Conservation (phyloP, 23 red algal species). For the Rhodosorus marinus region DNA sequence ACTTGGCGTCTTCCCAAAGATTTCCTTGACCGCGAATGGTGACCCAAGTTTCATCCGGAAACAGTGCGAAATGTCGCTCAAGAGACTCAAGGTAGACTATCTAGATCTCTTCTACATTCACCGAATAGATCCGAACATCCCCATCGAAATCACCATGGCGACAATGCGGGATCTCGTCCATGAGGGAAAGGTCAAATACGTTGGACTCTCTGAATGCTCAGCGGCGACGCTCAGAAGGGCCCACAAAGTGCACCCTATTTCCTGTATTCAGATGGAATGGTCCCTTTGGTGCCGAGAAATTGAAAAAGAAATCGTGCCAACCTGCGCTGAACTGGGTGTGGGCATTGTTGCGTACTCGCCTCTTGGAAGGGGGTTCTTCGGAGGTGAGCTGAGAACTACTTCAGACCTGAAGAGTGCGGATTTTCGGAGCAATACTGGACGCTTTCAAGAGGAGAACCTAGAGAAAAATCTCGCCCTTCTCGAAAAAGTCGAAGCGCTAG, state of each 20-base stretch:
- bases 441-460: conserved; percentile 7
- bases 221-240: conserved; percentile 17
- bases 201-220: conserved; percentile 19
- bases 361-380: conserved; percentile 30
- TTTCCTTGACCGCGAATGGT: conserved; percentile 4
- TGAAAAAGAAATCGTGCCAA: conserved; percentile 15
- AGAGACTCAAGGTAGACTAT: conserved; percentile 10
- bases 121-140: conserved; percentile 25
- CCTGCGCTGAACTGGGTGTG: conserved; percentile 24
- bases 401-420: conserved; percentile 1
- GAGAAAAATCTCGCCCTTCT: conserved; percentile 11
- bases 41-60: conserved; percentile 11
- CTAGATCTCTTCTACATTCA: conserved; percentile 47
- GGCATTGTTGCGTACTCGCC: conserved; percentile 46
- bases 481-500: conserved; percentile 18
- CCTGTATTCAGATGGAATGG: conserved; percentile 30
- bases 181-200: conserved; percentile 30
- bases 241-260: conserved; percentile 37
- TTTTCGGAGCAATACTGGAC: conserved; percentile 11
- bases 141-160: conserved; percentile 35
- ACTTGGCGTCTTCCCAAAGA: conserved; percentile 2
- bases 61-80: conserved; percentile 9
- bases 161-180: conserved; percentile 32
- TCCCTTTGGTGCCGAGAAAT: conserved; percentile 39
- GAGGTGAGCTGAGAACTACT: background rate